A percentile compares a stretch with the other conserved stretches of the same genome.
Evolutionary conservation across 768 basidiomycete species (phyloP).

Genomic region (Hortiboletus campestris): DNA sequence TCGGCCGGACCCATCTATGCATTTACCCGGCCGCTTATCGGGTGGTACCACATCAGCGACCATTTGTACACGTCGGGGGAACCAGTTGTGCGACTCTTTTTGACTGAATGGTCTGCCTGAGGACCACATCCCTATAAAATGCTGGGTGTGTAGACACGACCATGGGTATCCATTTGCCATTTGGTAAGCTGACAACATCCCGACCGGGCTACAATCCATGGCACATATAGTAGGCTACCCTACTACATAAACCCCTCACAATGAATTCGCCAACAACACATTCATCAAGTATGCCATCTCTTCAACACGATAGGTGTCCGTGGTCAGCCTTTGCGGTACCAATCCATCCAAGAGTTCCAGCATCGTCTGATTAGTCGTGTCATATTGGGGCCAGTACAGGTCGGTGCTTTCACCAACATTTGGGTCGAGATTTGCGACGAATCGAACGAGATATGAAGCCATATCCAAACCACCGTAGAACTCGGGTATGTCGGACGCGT

Average conservation of each 20-base stretch:
- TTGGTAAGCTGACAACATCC: too few species aligned
- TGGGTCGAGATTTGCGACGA: conserved; percentile 32
- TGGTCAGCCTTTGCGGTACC: conserved; percentile 34
- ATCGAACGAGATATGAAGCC: conserved; percentile 34
- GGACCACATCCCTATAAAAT: too few species aligned
- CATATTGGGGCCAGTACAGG: conserved; percentile 46
- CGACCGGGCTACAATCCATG: too few species aligned
- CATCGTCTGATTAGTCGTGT: conserved; percentile 32
- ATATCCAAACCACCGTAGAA: conserved; percentile 44
- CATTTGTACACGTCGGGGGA: too few species aligned
- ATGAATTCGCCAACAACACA: conserved; percentile 2
- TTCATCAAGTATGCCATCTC: conserved; percentile 36
- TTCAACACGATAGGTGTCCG: conserved; percentile 43
- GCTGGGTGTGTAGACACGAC: too few species aligned
- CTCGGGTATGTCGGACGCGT: conserved; percentile 42
- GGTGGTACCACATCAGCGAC: too few species aligned
- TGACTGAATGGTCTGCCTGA: too few species aligned
- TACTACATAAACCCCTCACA: not conserved
- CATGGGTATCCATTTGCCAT: too few species aligned
- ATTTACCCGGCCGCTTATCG: too few species aligned
- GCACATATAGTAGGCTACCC: too few species aligned
- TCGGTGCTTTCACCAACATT: conserved; percentile 34
- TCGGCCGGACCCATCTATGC: too few species aligned
- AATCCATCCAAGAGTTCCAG: conserved; percentile 41
- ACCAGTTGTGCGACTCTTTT: too few species aligned